Conservation (phyloP, 805 yeast species). For the Yarrowia divulgata region DNA sequence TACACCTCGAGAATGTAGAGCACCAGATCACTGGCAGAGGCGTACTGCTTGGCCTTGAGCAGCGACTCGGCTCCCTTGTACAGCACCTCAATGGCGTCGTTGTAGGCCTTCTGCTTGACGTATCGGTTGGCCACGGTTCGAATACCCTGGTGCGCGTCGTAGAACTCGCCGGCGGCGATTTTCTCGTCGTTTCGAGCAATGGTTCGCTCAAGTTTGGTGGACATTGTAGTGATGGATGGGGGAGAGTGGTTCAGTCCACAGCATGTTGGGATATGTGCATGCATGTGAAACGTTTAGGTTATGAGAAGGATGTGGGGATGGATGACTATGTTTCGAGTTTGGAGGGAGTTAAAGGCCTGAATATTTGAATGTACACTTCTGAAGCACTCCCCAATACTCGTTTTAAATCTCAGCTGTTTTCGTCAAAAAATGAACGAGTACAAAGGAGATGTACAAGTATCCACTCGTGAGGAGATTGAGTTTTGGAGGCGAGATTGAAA, state of each 20-base stretch:
- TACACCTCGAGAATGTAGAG: conserved; percentile 75
- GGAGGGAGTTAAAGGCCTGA: no score
- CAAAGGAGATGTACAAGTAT: no score
- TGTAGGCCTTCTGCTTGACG: conserved; percentile 69
- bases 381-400: no score
- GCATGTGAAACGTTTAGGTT: conserved; percentile 14
- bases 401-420: no score
- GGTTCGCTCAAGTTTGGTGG: conserved; percentile 37
- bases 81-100: conserved; percentile 75
- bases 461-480: neutral
- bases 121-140: conserved; percentile 89
- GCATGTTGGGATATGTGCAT: neutral
- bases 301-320: neutral
- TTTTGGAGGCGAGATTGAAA: neutral
- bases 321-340: no score
- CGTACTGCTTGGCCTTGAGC: conserved; percentile 72
- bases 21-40: conserved; percentile 81
- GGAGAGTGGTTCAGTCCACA: no score
- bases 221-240: conserved; percentile 15
- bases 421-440: neutral
- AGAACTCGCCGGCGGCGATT: conserved; percentile 76
- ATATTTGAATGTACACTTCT: no score
- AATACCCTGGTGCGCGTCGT: conserved; percentile 95
- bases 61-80: conserved; percentile 74
- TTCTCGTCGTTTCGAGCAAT: conserved; percentile 45